These are phyloP conservation scores for Kluyveromyces lactis DNA, from an alignment of 805 yeast species.

Conservation along the genomic window DNA sequence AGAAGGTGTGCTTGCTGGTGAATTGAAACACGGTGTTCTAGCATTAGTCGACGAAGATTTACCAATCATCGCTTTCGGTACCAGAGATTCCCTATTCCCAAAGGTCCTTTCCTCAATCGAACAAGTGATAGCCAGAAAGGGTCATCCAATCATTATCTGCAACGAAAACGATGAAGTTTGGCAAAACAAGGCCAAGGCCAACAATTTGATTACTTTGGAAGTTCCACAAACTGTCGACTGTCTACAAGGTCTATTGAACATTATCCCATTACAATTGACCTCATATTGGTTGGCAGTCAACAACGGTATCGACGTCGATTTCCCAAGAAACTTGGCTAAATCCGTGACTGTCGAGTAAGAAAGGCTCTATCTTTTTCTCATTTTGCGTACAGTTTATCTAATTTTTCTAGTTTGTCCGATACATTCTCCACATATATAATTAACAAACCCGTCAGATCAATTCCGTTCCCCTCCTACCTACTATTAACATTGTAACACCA, in stretches of 20 bases:
- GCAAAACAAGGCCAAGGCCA: slow-evolving; percentile 31
- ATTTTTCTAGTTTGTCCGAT: no score
- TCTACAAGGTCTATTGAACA: slow-evolving; percentile 91
- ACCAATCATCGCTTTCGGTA: slow-evolving; percentile 94
- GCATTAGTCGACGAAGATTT: slow-evolving; percentile 91
- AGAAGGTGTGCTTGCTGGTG: slow-evolving; percentile 99
- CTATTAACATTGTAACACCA: no score
- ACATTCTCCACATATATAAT: no score
- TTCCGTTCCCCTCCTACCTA: no score
- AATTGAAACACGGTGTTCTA: slow-evolving; percentile 94
- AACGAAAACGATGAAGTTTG: slow-evolving; percentile 70
- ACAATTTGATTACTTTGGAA: slow-evolving; percentile 61
- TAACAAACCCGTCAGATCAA: no score
- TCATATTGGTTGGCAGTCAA: slow-evolving; percentile 94
- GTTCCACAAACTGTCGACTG: slow-evolving; percentile 97
- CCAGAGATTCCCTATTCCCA: slow-evolving; percentile 93
- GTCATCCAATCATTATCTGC: slow-evolving; percentile 90
- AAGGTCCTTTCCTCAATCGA: slow-evolving; percentile 92
- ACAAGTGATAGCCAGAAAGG: slow-evolving; percentile 95
- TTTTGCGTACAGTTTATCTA: no score
- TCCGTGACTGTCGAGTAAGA: slow-evolving; percentile 89
- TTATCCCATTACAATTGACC: slow-evolving; percentile 90
- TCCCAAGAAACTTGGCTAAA: slow-evolving; percentile 97
- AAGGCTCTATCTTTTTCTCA: not conserved
- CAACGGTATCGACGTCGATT: slow-evolving; percentile 94